These are phyloP conservation scores for Vigna unguiculata DNA, from an alignment of 306 rosid genomes.

Conservation along the genomic window DNA sequence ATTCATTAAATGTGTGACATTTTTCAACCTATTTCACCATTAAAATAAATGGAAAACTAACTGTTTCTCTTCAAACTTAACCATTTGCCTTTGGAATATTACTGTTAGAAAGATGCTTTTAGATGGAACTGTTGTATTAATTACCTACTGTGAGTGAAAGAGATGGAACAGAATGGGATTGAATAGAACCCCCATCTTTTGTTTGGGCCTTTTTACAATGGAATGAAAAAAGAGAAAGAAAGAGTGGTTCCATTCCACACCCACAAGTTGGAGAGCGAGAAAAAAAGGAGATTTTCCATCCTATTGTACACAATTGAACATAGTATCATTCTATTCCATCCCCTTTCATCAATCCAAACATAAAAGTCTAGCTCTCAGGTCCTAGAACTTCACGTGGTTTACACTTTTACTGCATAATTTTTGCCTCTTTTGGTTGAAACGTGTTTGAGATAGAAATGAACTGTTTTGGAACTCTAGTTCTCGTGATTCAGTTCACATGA, in stretches of 20 bases:
- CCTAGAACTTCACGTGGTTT: neutral
- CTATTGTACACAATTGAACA: neutral
- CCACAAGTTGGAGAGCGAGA: neutral
- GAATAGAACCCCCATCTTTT: neutral
- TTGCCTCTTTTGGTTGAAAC: neutral
- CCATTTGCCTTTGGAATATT: neutral
- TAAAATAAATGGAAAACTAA: neutral
- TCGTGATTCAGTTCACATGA: neutral
- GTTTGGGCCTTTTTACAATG: neutral
- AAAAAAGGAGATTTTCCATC: neutral
- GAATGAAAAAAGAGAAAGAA: neutral
- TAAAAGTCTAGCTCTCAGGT: neutral
- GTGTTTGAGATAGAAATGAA: neutral
- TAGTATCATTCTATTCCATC: neutral
- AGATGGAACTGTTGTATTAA: slow-evolving; percentile 4
- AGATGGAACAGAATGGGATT: neutral
- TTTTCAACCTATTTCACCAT: slow-evolving; percentile 16
- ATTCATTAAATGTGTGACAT: slow-evolving; percentile 21
- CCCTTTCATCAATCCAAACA: neutral
- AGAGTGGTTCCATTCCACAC: neutral
- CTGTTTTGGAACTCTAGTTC: neutral
- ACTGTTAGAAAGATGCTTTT: neutral
- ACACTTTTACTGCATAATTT: neutral
- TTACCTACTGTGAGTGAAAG: neutral
- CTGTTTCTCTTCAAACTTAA: neutral